A percentile compares a stretch with the other conserved stretches of the same genome.
Evolutionary conservation across 352 stramenopile genomes (phyloP).

Genomic region (Globisporangium solare): DNA sequence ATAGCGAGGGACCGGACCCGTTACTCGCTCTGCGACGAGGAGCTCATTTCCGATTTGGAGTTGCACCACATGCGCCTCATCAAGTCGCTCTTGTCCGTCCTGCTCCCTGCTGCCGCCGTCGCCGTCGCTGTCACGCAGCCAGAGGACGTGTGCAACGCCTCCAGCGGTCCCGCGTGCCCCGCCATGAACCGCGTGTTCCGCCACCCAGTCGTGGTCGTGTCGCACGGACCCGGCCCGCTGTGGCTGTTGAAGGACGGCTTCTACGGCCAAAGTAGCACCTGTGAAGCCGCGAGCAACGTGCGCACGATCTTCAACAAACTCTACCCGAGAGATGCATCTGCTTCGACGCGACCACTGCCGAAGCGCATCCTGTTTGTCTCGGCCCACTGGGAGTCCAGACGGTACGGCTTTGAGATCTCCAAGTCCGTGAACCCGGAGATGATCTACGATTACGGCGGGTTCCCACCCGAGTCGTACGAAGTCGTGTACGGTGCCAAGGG

Average conservation of each 20-base stretch:
- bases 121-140: background rate
- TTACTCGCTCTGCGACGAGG: no score
- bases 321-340: slow-evolving; percentile 12
- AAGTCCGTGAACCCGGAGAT: slow-evolving; percentile 48
- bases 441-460: slow-evolving; percentile 89
- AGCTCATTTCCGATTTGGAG: background rate
- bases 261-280: slow-evolving; percentile 24
- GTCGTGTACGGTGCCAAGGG: slow-evolving; percentile 72
- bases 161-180: background rate
- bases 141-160: slow-evolving; percentile 1
- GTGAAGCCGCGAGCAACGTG: slow-evolving; percentile 18
- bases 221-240: slow-evolving; percentile 54
- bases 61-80: background rate
- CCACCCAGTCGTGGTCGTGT: slow-evolving; percentile 35
- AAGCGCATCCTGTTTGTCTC: slow-evolving; percentile 84
- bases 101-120: background rate
- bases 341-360: slow-evolving; percentile 9
- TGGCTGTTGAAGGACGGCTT: slow-evolving; percentile 41
- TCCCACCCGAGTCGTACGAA: slow-evolving; percentile 79
- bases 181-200: slow-evolving; percentile 12
- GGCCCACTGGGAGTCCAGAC: slow-evolving; percentile 77
- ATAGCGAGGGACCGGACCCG: no score
- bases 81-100: background rate
- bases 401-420: slow-evolving; percentile 45
- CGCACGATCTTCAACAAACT: slow-evolving; percentile 29